These are phyloP conservation scores for Penicillium pancosmium DNA, from an alignment of 495 filamentous ascomycete species.

Conservation along the genomic window DNA sequence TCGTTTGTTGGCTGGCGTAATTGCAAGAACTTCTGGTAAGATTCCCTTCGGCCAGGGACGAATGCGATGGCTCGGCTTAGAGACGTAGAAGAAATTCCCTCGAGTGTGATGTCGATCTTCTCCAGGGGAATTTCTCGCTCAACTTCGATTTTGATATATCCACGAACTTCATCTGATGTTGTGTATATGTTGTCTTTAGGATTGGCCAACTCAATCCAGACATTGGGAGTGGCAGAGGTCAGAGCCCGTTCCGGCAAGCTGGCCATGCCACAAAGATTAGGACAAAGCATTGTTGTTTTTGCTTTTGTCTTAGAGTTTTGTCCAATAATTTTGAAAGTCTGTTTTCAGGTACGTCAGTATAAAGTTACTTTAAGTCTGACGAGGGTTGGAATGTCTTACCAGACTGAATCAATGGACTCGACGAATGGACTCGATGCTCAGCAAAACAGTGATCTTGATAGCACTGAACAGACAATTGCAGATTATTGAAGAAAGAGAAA, in stretches of 20 bases:
- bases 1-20: slow-evolving; percentile 69
- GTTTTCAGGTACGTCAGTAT: slow-evolving; percentile 2
- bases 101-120: slow-evolving; percentile 67
- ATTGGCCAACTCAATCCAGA: slow-evolving; percentile 2
- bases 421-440: neutral
- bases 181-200: slow-evolving; percentile 31
- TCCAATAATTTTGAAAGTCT: slow-evolving; percentile 1
- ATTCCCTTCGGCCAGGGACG: slow-evolving; percentile 40
- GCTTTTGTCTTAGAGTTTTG: neutral
- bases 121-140: slow-evolving; percentile 66
- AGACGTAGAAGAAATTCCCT: slow-evolving; percentile 45
- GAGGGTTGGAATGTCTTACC: neutral
- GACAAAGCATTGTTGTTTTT: slow-evolving; percentile 3
- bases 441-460: neutral
- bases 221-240: slow-evolving; percentile 6
- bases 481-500: neutral
- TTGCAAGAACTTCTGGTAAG: slow-evolving; percentile 61
- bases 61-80: slow-evolving; percentile 9
- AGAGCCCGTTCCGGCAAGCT: neutral
- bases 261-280: slow-evolving; percentile 3
- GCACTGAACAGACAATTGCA: neutral
- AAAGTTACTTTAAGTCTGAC: neutral
- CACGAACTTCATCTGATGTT: slow-evolving; percentile 52
- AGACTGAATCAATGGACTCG: neutral
- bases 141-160: slow-evolving; percentile 54